Evolutionary conservation across 345 rosid species (phyloP).

Genomic region (Gynandropsis gynandra): DNA sequence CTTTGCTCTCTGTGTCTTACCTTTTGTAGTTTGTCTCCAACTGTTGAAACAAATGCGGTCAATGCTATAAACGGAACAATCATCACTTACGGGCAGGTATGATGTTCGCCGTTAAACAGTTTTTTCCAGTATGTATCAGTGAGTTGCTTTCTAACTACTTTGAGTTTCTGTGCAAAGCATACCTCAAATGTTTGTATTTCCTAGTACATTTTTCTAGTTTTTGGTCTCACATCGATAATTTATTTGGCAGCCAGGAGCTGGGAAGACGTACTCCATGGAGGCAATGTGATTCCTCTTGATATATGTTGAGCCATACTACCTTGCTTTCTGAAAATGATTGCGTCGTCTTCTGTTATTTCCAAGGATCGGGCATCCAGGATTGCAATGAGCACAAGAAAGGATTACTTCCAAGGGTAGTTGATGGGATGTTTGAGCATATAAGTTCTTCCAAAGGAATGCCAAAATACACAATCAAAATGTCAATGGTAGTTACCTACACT

Average conservation of each 20-base stretch:
- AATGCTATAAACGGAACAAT: constrained; percentile 69
- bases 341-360: constrained; percentile 17
- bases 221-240: background rate
- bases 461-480: constrained; percentile 51
- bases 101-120: background rate
- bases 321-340: background rate
- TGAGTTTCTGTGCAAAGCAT: background rate
- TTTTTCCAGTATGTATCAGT: no score
- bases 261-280: constrained; percentile 90
- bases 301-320: constrained; percentile 7
- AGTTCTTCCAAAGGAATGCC: constrained; percentile 37
- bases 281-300: constrained; percentile 24
- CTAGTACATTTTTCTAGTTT: constrained; percentile 1
- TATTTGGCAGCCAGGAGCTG: constrained; percentile 77
- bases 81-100: constrained; percentile 87
- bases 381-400: constrained; percentile 58
- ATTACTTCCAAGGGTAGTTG: constrained; percentile 59
- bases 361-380: constrained; percentile 61
- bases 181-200: constrained; percentile 8
- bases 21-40: constrained; percentile 1
- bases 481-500: constrained; percentile 49
- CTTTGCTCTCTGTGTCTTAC: no score
- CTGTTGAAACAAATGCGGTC: constrained; percentile 44
- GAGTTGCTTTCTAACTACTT: no score
- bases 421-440: constrained; percentile 54